Evolutionary conservation across 345 rosid species (phyloP).

Genomic region (Odontarrhena argentea): DNA sequence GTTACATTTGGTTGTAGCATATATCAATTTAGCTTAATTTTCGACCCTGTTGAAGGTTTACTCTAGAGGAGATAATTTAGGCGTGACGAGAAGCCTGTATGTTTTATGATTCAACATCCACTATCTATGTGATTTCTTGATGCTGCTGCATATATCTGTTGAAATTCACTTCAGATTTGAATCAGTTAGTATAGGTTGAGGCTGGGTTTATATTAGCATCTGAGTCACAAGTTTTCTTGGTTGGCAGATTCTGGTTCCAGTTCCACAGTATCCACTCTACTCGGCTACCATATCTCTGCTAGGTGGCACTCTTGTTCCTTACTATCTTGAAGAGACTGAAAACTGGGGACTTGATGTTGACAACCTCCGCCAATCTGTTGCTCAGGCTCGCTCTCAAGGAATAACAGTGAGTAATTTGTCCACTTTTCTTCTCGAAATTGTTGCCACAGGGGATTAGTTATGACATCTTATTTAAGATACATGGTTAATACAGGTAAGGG

Average conservation of each 20-base stretch:
- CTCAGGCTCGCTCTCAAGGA: conserved; percentile 72
- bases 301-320: conserved; percentile 93
- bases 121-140: neutral
- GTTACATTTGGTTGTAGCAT: neutral
- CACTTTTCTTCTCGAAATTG: neutral
- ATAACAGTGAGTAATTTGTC: conserved; percentile 53
- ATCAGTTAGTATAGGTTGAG: neutral
- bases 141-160: neutral
- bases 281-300: conserved; percentile 80
- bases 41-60: neutral
- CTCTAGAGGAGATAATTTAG: neutral
- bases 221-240: conserved; percentile 19
- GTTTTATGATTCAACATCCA: neutral
- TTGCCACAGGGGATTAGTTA: neutral
- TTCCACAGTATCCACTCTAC: conserved; percentile 95
- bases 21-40: neutral
- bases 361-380: conserved; percentile 78
- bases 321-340: conserved; percentile 81
- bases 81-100: neutral
- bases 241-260: conserved; percentile 85
- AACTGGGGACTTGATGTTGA: conserved; percentile 90
- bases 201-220: conserved; percentile 4
- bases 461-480: neutral
- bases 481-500: conserved; percentile 63
- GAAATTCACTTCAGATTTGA: neutral